phyloP scores from a whole-genome alignment of 2,329 filamentous ascomycete species.

The Penicillium decumbens region DNA sequence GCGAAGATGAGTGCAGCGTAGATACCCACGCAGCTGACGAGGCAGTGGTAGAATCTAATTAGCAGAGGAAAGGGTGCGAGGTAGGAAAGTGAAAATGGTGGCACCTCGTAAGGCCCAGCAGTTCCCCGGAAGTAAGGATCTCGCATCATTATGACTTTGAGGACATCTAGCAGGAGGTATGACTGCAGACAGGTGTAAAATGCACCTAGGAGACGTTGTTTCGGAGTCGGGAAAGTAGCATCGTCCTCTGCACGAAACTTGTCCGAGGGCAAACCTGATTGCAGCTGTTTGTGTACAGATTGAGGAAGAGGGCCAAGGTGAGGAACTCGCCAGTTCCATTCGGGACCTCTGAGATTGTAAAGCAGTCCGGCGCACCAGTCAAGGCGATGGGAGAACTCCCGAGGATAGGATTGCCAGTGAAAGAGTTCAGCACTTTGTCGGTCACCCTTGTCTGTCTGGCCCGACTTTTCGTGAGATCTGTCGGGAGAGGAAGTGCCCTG shows the following conservation, averaged over 20 bases:
- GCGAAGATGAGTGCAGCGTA: slow-evolving; percentile 57
- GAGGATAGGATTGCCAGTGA: slow-evolving; percentile 54
- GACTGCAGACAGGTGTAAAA: slow-evolving; percentile 48
- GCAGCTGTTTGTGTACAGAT: slow-evolving; percentile 24
- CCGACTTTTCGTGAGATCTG: not conserved
- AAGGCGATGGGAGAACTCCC: slow-evolving; percentile 49
- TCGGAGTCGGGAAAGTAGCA: slow-evolving; percentile 40
- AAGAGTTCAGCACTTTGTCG: slow-evolving; percentile 25
- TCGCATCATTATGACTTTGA: slow-evolving; percentile 64
- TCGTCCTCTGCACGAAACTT: slow-evolving; percentile 14
- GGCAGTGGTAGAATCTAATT: slow-evolving; percentile 54
- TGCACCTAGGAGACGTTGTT: slow-evolving; percentile 46
- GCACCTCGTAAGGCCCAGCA: slow-evolving; percentile 46
- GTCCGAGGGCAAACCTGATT: slow-evolving; percentile 12
- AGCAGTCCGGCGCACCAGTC: slow-evolving; percentile 57
- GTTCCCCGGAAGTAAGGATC: slow-evolving; percentile 73
- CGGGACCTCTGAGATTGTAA: slow-evolving; percentile 55
- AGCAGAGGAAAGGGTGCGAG: slow-evolving; percentile 42
- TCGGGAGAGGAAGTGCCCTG: not conserved
- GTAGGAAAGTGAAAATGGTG: slow-evolving; percentile 44
- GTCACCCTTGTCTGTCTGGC: not conserved
- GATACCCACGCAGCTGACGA: slow-evolving; percentile 55
- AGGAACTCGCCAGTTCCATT: slow-evolving; percentile 56
- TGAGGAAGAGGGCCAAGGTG: slow-evolving; percentile 39
- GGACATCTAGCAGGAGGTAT: slow-evolving; percentile 65